Percentiles rank a stretch among this genome's conserved stretches.
Conservation (phyloP, 805 yeast species). For the Torulaspora quercuum region DNA sequence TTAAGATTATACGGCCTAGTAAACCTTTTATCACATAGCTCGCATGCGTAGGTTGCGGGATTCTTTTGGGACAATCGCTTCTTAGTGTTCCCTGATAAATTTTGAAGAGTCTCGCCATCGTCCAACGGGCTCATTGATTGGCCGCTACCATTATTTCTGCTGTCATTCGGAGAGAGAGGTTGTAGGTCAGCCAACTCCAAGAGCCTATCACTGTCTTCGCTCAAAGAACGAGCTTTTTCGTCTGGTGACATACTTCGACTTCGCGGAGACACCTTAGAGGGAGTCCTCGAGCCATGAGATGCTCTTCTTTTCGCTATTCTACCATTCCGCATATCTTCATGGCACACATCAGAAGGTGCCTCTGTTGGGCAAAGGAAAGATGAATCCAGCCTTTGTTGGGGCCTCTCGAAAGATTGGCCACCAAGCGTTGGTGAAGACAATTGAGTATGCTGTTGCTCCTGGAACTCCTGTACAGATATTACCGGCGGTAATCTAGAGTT, state of each 20-base stretch:
- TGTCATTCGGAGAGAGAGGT: conserved; percentile 14
- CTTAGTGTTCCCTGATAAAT: conserved; percentile 17
- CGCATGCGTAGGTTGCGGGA: conserved; percentile 52
- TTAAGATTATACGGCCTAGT: conserved; percentile 91
- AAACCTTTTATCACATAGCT: conserved; percentile 78
- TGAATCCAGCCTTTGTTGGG: conserved; percentile 8
- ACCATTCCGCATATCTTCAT: conserved; percentile 31
- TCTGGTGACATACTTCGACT: conserved; percentile 25
- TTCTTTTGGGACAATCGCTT: conserved; percentile 24
- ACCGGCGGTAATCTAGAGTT: conserved; percentile 21
- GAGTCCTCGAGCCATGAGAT: conserved; percentile 18
- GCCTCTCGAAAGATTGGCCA: conserved; percentile 9
- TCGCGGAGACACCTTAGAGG: conserved; percentile 20
- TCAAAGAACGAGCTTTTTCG: conserved; percentile 33
- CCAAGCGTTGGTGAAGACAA: conserved; percentile 13
- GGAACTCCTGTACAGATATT: conserved; percentile 29
- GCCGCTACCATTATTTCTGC: conserved; percentile 4
- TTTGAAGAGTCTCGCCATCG: conserved; percentile 22
- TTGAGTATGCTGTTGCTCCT: conserved; percentile 12
- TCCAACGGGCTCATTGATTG: conserved; percentile 11
- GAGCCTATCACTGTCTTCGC: conserved; percentile 33
- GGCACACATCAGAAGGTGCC: conserved; percentile 9
- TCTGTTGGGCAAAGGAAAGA: conserved; percentile 14
- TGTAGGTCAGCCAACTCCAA: conserved; percentile 31
- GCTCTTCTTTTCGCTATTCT: conserved; percentile 26